phyloP scores from a whole-genome alignment of 306 rosid genomes.

The Citrullus colocynthis region DNA sequence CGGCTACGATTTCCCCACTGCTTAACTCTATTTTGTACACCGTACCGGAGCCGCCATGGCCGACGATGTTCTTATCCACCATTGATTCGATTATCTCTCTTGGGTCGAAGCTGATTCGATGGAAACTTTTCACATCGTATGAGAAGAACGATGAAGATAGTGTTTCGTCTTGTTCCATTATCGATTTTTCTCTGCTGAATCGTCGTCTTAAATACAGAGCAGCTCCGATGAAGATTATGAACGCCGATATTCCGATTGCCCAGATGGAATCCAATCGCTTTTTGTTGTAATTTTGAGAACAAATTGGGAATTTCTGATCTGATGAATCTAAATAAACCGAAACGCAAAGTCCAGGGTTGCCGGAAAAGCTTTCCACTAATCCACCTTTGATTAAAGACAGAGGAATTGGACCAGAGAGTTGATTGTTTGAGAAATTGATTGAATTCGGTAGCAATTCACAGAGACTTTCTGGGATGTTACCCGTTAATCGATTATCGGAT shows the following conservation, averaged over 20 bases:
- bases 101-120: conserved; percentile 58
- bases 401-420: conserved; percentile 82
- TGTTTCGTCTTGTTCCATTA: conserved; percentile 56
- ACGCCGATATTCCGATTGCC: conserved; percentile 51
- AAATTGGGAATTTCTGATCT: conserved; percentile 36
- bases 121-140: conserved; percentile 78
- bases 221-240: conserved; percentile 50
- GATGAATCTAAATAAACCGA: conserved; percentile 35
- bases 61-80: conserved; percentile 83
- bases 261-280: conserved; percentile 57
- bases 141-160: conserved; percentile 49
- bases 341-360: conserved; percentile 74
- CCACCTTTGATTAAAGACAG: conserved; percentile 61
- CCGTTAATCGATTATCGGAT: conserved; percentile 65
- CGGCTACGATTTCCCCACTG: conserved; percentile 70
- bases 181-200: conserved; percentile 34
- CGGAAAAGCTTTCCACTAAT: conserved; percentile 73
- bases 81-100: conserved; percentile 54
- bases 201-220: conserved; percentile 49
- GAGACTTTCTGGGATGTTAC: conserved; percentile 78
- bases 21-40: conserved; percentile 68
- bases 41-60: conserved; percentile 89
- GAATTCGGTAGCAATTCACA: conserved; percentile 62
- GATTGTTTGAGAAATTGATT: conserved; percentile 71
- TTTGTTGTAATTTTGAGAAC: conserved; percentile 24